Conservation (phyloP, 176 grass and related monocot genomes). For the Urochloa ruziziensis region DNA sequence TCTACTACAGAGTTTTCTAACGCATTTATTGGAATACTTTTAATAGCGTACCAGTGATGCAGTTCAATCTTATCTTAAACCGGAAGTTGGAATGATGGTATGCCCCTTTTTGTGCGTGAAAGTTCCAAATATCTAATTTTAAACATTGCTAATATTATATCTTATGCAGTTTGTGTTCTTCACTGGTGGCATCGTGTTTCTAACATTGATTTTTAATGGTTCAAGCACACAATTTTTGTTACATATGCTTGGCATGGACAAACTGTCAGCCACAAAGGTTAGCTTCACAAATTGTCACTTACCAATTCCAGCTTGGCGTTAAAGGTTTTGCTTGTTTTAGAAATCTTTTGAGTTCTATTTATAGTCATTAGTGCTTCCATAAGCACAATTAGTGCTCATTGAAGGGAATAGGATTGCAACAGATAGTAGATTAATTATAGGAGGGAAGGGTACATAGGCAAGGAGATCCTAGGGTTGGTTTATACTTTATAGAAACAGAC, state of each 20-base stretch:
- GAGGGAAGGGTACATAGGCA: too few relatives aligned
- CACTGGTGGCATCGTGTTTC: slow-evolving; percentile 88
- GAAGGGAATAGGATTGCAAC: too few relatives aligned
- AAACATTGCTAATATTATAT: slow-evolving; percentile 26
- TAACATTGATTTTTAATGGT: slow-evolving; percentile 89
- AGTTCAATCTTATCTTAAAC: slow-evolving; percentile 50
- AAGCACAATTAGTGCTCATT: not conserved
- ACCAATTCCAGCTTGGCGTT: not conserved
- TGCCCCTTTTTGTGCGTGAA: not conserved
- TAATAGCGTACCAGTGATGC: slow-evolving; percentile 60
- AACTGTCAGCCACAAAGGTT: slow-evolving; percentile 79
- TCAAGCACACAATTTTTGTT: slow-evolving; percentile 90
- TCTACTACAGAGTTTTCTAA: not conserved
- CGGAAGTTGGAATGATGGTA: slow-evolving; percentile 89
- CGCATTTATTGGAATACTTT: slow-evolving; percentile 26
- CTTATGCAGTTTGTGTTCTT: slow-evolving; percentile 94
- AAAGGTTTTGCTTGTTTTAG: not conserved
- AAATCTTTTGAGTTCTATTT: not conserved
- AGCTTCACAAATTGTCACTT: slow-evolving; percentile 15
- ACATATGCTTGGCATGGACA: slow-evolving; percentile 62
- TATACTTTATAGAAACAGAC: too few relatives aligned
- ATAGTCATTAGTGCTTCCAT: not conserved
- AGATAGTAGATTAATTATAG: too few relatives aligned
- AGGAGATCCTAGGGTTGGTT: too few relatives aligned
- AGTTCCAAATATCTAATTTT: slow-evolving; percentile 2